phyloP scores from a whole-genome alignment of 805 yeast species.

The Yarrowia deformans region DNA sequence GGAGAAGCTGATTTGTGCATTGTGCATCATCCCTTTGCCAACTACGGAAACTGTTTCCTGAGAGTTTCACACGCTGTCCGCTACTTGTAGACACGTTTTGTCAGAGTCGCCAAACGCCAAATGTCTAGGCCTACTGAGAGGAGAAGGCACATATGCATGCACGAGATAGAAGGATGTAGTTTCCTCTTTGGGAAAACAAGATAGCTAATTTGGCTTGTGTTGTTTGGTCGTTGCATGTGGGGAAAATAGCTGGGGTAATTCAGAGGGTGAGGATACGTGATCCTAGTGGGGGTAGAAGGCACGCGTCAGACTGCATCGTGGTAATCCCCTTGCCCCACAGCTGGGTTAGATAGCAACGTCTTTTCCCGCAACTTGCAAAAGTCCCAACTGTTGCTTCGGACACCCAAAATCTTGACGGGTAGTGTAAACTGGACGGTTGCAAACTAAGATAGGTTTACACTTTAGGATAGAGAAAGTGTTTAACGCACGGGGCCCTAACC shows the following conservation, averaged over 20 bases:
- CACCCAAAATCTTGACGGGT: constrained; percentile 5
- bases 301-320: too few relatives aligned
- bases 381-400: constrained; percentile 13
- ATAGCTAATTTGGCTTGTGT: neutral
- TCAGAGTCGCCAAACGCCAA: too few relatives aligned
- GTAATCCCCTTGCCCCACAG: neutral
- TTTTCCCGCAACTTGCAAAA: neutral
- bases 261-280: neutral
- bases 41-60: constrained; percentile 4
- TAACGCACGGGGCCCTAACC: constrained; percentile 23
- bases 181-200: constrained; percentile 24
- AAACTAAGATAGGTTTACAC: constrained; percentile 17
- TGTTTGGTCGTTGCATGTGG: constrained; percentile 8
- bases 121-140: neutral
- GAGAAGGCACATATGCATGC: constrained; percentile 30
- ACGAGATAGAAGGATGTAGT: constrained; percentile 25
- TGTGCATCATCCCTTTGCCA: neutral
- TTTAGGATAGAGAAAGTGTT: constrained; percentile 23
- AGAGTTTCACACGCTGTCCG: neutral
- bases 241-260: constrained; percentile 1
- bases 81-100: too few relatives aligned
- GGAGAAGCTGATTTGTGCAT: neutral
- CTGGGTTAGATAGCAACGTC: constrained; percentile 20
- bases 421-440: neutral
- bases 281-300: too few relatives aligned